A percentile compares a stretch with the other conserved stretches of the same genome.
These are phyloP conservation scores for Neurospora sublineolata DNA, from an alignment of 495 filamentous ascomycete species.

Conservation along the genomic window DNA sequence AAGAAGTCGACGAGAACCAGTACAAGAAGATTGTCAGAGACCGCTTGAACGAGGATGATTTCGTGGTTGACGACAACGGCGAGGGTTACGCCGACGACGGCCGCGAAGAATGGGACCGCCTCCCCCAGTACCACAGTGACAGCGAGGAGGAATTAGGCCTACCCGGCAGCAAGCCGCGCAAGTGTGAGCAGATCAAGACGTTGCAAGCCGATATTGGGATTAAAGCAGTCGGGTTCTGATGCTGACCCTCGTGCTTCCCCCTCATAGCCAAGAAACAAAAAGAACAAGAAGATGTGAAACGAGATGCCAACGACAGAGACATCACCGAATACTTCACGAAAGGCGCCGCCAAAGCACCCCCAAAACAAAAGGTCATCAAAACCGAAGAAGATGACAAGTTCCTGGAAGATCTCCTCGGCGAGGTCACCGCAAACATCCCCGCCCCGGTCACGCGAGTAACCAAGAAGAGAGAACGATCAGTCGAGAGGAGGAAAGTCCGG, in stretches of 20 bases:
- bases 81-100: conserved; percentile 94
- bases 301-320: conserved; percentile 76
- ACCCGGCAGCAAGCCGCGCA: conserved; percentile 41
- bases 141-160: conserved; percentile 58
- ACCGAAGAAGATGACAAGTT: conserved; percentile 84
- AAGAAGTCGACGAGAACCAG: conserved; percentile 91
- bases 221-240: not conserved
- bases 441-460: conserved; percentile 38
- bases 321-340: conserved; percentile 91
- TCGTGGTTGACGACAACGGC: conserved; percentile 90
- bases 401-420: conserved; percentile 69
- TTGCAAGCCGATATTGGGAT: not conserved
- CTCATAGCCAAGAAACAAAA: conserved; percentile 69
- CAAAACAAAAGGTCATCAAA: conserved; percentile 63
- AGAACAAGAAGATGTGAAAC: conserved; percentile 77
- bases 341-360: conserved; percentile 49
- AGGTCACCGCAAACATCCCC: conserved; percentile 77
- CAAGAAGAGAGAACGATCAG: conserved; percentile 56
- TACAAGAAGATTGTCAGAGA: conserved; percentile 92
- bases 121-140: conserved; percentile 54
- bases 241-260: not conserved
- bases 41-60: conserved; percentile 87
- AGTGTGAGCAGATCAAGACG: conserved; percentile 27
- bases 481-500: conserved; percentile 64
- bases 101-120: conserved; percentile 86